phyloP scores from a whole-genome alignment of 805 yeast genomes.

The Candida jianshihensis region DNA sequence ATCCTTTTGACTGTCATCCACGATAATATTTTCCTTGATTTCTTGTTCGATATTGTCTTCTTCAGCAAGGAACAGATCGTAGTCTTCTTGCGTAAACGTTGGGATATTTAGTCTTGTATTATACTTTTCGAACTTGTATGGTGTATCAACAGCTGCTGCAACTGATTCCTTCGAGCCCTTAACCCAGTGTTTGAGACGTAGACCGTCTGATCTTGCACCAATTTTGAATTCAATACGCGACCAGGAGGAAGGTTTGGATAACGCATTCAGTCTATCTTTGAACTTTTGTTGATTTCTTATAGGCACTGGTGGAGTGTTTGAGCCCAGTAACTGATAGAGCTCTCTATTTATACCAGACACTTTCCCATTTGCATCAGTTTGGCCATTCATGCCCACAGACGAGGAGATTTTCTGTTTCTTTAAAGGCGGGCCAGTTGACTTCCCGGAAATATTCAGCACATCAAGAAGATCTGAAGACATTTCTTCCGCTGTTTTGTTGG shows the following conservation, averaged over 20 bases:
- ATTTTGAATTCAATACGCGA: slow-evolving; percentile 54
- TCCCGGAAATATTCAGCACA: slow-evolving; percentile 59
- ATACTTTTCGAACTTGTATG: slow-evolving; percentile 69
- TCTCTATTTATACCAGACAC: slow-evolving; percentile 80
- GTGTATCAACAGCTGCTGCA: slow-evolving; percentile 28
- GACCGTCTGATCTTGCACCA: slow-evolving; percentile 40
- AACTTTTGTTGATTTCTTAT: slow-evolving; percentile 45
- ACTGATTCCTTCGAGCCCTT: slow-evolving; percentile 47
- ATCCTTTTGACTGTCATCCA: too few relatives aligned
- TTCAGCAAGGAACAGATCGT: slow-evolving; percentile 40
- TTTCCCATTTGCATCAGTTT: slow-evolving; percentile 21
- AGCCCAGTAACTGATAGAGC: slow-evolving; percentile 80
- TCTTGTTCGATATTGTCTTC: too few relatives aligned
- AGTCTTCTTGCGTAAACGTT: slow-evolving; percentile 55
- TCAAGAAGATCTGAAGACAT: slow-evolving; percentile 63
- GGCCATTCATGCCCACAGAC: slow-evolving; percentile 4
- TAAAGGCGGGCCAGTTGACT: slow-evolving; percentile 10
- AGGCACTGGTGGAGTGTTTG: slow-evolving; percentile 82
- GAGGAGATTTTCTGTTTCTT: neutral
- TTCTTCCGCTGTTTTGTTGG: neutral
- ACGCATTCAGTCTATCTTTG: slow-evolving; percentile 56
- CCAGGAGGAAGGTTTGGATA: slow-evolving; percentile 79
- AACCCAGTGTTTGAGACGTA: slow-evolving; percentile 77
- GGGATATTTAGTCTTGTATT: slow-evolving; percentile 69
- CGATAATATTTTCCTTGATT: too few relatives aligned